phyloP scores from a whole-genome alignment of 176 grass and related monocot genomes.

The Avena insularis region DNA sequence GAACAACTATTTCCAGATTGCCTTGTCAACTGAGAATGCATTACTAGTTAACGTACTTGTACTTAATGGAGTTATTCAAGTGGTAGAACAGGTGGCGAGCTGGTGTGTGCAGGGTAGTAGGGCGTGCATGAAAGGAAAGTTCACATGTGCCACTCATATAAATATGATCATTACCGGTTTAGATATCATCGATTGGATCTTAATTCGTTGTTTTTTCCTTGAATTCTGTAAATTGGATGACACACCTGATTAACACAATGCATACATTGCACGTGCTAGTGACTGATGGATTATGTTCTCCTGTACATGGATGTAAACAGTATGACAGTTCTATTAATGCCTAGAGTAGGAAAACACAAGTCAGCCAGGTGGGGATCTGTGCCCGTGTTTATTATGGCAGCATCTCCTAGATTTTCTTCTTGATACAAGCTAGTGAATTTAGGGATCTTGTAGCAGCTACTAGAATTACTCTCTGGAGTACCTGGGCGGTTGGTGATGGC shows the following conservation, averaged over 20 bases:
- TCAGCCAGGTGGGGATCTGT: background rate
- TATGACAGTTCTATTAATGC: background rate
- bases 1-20: background rate
- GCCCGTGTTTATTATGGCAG: background rate
- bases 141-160: background rate
- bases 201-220: conserved; percentile 12
- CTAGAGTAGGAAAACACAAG: background rate
- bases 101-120: background rate
- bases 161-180: background rate
- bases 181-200: background rate
- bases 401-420: background rate
- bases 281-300: conserved; percentile 2
- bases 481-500: background rate
- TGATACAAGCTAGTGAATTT: background rate
- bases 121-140: background rate
- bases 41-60: background rate
- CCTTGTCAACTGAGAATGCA: background rate
- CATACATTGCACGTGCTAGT: background rate
- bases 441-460: conserved; percentile 1
- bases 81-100: conserved; percentile 1
- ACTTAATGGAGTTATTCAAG: background rate
- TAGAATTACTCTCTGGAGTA: background rate
- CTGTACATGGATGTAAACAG: background rate
- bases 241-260: background rate
- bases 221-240: conserved; percentile 1